Evolutionary conservation across 257 asterid species (phyloP).

Genomic region (Solanum pinnatisectum): DNA sequence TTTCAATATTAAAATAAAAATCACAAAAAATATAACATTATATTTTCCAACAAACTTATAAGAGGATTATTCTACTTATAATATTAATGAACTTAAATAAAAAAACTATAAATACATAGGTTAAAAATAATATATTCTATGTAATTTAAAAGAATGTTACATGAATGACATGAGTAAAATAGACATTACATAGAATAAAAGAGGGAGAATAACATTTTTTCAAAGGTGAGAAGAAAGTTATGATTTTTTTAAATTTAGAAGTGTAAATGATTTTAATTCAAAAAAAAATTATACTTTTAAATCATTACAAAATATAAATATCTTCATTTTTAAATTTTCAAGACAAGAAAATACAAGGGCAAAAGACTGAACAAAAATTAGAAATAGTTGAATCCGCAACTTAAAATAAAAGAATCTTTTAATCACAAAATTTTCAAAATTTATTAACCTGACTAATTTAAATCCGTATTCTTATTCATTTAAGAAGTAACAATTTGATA

Average conservation of each 20-base stretch:
- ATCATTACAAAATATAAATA: not conserved
- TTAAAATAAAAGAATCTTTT: not conserved
- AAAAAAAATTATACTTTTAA: not conserved
- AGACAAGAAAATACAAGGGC: not conserved
- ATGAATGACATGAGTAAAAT: no score
- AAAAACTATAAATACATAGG: not conserved
- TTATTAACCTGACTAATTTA: not conserved
- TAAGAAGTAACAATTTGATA: not conserved
- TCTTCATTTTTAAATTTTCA: not conserved
- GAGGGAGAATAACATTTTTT: not conserved
- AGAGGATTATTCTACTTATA: not conserved
- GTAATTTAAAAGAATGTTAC: no score
- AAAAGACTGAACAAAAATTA: not conserved
- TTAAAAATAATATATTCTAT: no score
- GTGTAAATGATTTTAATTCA: not conserved
- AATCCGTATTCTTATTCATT: not conserved
- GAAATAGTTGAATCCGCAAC: not conserved
- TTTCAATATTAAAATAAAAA: no score
- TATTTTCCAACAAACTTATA: not conserved
- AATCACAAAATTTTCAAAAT: not conserved
- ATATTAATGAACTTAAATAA: not conserved
- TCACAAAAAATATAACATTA: no score
- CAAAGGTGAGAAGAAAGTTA: not conserved
- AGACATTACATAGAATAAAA: not conserved
- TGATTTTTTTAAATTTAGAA: no score